A percentile compares a stretch with the other conserved stretches of the same genome.
Conservation (phyloP, 257 asterid species). For the Scutellaria baicalensis region DNA sequence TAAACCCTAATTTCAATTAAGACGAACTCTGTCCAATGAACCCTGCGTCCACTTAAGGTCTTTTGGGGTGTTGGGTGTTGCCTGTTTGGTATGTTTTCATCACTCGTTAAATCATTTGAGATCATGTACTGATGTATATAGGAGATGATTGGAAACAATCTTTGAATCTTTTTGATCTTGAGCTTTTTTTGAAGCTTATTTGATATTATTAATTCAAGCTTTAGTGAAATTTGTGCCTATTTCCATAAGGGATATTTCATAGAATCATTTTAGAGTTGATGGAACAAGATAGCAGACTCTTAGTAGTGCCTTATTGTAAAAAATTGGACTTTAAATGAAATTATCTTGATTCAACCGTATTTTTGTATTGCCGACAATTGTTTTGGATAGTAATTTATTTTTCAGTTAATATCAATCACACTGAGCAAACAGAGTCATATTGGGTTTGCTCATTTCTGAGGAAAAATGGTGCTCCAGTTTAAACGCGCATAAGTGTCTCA, state of each 20-base stretch:
- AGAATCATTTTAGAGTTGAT: neutral
- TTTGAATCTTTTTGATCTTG: neutral
- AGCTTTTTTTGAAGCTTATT: neutral
- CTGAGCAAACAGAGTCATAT: neutral
- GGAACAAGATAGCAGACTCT: neutral
- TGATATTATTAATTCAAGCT: neutral
- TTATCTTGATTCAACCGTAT: neutral
- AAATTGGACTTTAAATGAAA: neutral
- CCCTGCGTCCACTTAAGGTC: no score
- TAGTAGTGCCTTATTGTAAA: neutral
- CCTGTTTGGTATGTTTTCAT: neutral
- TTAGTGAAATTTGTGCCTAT: neutral
- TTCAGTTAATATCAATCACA: neutral
- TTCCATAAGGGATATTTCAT: neutral
- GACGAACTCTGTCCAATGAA: no score
- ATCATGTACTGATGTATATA: neutral
- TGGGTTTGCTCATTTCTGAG: neutral
- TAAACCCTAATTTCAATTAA: neutral
- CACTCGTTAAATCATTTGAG: neutral
- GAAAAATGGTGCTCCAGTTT: neutral
- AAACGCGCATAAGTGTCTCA: neutral
- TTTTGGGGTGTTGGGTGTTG: neutral
- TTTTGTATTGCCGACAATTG: neutral
- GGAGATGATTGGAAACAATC: neutral
- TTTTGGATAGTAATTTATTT: neutral